Base-by-base conservation (phyloP, 2,329 filamentous ascomycete species). In the Elsinoe necatrix region DNA sequence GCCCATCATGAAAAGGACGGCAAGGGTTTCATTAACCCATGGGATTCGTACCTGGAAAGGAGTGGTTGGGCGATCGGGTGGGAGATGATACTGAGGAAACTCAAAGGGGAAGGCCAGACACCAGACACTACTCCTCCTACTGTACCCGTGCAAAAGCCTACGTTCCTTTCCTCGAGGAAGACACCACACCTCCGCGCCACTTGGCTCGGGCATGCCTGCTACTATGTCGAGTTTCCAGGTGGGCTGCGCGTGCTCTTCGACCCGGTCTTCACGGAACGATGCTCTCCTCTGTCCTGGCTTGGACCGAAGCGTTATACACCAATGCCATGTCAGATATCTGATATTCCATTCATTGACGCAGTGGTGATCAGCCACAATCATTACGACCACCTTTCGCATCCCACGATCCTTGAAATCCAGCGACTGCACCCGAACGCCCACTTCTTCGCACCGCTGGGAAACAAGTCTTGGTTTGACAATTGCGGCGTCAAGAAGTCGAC, bases 161-260 rank as follows among this genome's bases (percentile, higher is more conserved):
- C 75, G 3, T 92, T 92, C 69, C 77, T 88, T 8, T 71, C 81
- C 1, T 74, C 74, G 12, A 81, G 87, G 56, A 71, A 77, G 3
- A 80, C 79, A 1, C 61, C 72, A 16, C 77, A 80, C 39, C 78
- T 97, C 21, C 83, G 90, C 55, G 88, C 91, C 31, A 97, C 92
- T 39, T 96, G 92, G 92, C 82, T 97, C 1, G 92, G 92, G 34
- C 92, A 97, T 70, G 91, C 92, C 2, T 95, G 90, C 74, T 95
- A 90, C 74, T 91, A 89, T 66, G 82, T 95, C 63, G 92, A 96
- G 70, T 96, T 91, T 65, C 89, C 90, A 1, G 80, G 81, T 12
- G 92, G 92, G 0, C 76, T 97, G 55, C 84, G 92, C 56, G 89
- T 95, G 2, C 80, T 97, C 2, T 96, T 95, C 69, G 92, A 96